Evolutionary conservation across 1,139 yeast species (phyloP).

Genomic region (Yamadazyma pseudoaaseri): DNA sequence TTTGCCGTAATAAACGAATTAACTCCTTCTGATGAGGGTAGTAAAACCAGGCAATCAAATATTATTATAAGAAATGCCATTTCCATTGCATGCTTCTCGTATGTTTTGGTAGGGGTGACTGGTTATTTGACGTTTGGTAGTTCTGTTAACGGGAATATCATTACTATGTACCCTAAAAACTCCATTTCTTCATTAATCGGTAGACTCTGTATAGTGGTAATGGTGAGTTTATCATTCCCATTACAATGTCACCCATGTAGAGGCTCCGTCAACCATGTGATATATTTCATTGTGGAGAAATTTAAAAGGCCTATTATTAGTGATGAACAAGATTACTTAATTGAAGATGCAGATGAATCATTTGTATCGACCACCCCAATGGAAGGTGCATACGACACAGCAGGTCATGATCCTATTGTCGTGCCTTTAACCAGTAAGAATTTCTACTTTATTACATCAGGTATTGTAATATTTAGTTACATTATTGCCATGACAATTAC

Average conservation of each 20-base stretch:
- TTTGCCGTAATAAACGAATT: conserved; percentile 84
- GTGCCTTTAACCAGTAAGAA: conserved; percentile 52
- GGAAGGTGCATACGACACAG: conserved; percentile 52
- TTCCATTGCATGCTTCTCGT: conserved; percentile 59
- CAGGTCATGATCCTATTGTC: conserved; percentile 49
- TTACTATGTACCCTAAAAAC: conserved; percentile 63
- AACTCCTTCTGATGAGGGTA: conserved; percentile 35
- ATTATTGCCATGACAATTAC: conserved; percentile 72
- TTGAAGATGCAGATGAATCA: conserved; percentile 38
- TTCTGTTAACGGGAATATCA: conserved; percentile 64
- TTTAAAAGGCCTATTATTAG: conserved; percentile 1
- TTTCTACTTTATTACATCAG: conserved; percentile 64
- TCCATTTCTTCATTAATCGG: conserved; percentile 64
- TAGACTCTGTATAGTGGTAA: conserved; percentile 64
- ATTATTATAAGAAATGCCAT: conserved; percentile 56
- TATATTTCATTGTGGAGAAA: conserved; percentile 36
- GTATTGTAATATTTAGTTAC: conserved; percentile 63
- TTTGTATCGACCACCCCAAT: conserved; percentile 47
- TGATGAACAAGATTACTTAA: conserved; percentile 17
- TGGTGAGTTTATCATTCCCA: conserved; percentile 71
- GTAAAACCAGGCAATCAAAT: conserved; percentile 52
- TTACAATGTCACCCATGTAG: conserved; percentile 79
- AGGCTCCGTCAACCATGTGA: conserved; percentile 66
- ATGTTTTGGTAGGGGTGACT: conserved; percentile 68
- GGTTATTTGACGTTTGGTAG: conserved; percentile 90